Base-by-base conservation (phyloP, 495 filamentous ascomycete species). In the Penicillium canescens region DNA sequence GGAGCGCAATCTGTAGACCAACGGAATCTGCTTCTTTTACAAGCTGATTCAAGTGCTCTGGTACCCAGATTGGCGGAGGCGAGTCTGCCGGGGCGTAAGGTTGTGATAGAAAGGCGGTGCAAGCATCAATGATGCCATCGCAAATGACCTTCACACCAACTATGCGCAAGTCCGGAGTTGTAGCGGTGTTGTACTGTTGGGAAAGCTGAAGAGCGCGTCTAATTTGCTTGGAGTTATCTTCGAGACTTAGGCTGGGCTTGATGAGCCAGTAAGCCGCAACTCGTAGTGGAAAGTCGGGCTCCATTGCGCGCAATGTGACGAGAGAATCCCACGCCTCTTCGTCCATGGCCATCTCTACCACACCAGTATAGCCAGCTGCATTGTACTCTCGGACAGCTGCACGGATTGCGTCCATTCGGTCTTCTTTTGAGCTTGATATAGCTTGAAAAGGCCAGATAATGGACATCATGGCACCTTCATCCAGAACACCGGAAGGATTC, bases 331-430 rank as follows among this genome's bases (percentile, higher is more conserved):
- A 85, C 14, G 72, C 67, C 20, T 77, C 78, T 41, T 83, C 74
- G 50, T 86, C 82, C 76, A 84, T 85, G 13, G 83, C 82, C 81
- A 86, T 84, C 46, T 86, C 83, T 1, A 85, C 67, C 50, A 82
- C 52, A 2, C 83, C 82, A 3, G 83, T 86, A 53, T 83, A 84
- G 10, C 82, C 82, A 2, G 68, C 68, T 0, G 66, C 65, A 54
- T 77, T 74, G 53, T 84, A 85, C 5, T 74, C 76, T 8, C 46
- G 31, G 12, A 85, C 70, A 0, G 81, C 82, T 0, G 67, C 67
- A 9, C 16, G 12, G 2, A 50, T 26, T 2, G 47, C 20, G 24
- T 18, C 13, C 21, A 41, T 6, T n/a, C 36, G 35, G 1, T 50
- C 47, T 31, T 50, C 47, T 20, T 18, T 12, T 9, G 36, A 14